A percentile compares a stretch with the other conserved stretches of the same genome.
Evolutionary conservation across 495 filamentous ascomycete genomes (phyloP).

Genomic region (Penicillium odoratum): DNA sequence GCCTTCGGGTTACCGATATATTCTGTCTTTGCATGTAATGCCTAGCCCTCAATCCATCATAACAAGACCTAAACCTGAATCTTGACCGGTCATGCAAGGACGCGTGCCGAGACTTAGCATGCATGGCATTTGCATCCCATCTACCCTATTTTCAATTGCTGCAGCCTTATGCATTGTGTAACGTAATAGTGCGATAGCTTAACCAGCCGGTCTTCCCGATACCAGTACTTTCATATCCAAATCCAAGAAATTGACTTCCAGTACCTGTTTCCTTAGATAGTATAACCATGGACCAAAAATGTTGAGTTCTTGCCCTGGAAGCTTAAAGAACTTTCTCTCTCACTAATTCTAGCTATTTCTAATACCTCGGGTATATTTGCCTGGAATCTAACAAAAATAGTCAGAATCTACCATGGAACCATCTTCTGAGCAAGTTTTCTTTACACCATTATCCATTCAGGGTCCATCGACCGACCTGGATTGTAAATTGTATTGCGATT

Average conservation of each 20-base stretch:
- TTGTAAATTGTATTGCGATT: not conserved
- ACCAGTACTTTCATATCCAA: no score
- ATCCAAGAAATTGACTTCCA: not conserved
- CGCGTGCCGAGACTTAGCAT: not conserved
- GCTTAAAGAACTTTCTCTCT: no score
- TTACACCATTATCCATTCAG: not conserved
- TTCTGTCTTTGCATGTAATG: no score
- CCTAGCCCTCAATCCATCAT: no score
- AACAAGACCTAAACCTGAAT: not conserved
- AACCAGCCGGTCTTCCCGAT: not conserved
- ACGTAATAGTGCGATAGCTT: not conserved
- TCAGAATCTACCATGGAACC: not conserved
- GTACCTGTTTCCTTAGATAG: no score
- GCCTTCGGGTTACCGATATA: not conserved
- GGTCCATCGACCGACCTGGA: not conserved
- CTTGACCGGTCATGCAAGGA: not conserved
- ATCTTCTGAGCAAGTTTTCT: not conserved
- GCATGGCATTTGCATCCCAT: not conserved
- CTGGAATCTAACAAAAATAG: not conserved
- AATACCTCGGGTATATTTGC: not conserved
- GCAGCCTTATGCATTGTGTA: not conserved
- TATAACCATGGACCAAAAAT: not conserved
- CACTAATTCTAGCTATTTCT: no score
- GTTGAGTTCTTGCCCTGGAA: not conserved
- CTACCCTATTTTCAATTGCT: not conserved